phyloP scores from a whole-genome alignment of 352 stramenopile genomes.

The Pythium rhizo-oryzae region DNA sequence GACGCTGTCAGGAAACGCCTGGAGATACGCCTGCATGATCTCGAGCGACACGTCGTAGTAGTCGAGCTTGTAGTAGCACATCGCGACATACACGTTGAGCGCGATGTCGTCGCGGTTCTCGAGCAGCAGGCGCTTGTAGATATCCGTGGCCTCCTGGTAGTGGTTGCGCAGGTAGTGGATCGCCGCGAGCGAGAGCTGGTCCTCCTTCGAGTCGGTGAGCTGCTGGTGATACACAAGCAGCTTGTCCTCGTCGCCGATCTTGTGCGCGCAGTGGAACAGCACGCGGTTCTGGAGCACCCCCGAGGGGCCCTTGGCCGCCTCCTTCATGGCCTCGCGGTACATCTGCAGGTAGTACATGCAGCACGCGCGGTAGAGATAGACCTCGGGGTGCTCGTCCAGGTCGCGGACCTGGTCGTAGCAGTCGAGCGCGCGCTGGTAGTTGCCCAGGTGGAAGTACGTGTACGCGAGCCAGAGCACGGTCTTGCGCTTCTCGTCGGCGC shows the following conservation, averaged over 20 bases:
- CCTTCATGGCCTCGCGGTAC: constrained; percentile 89
- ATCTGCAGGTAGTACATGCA: constrained; percentile 95
- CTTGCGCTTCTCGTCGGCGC: constrained; percentile 54
- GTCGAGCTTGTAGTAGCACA: constrained; percentile 99
- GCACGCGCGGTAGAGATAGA: constrained; percentile 90
- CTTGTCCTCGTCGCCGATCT: constrained; percentile 94
- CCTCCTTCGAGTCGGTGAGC: constrained; percentile 90
- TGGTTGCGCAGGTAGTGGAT: constrained; percentile 96
- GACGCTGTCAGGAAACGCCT: constrained; percentile 89
- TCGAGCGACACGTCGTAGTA: constrained; percentile 98
- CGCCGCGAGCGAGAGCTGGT: constrained; percentile 95
- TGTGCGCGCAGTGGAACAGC: constrained; percentile 95
- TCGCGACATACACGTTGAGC: constrained; percentile 98
- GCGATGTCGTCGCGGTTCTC: constrained; percentile 96
- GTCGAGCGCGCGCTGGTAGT: constrained; percentile 94
- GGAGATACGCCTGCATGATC: constrained; percentile 96
- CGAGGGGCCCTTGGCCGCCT: constrained; percentile 61
- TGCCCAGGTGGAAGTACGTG: constrained; percentile 93
- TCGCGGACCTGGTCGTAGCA: constrained; percentile 87
- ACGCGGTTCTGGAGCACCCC: constrained; percentile 91
- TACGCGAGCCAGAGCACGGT: constrained; percentile 95
- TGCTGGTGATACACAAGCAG: constrained; percentile 95
- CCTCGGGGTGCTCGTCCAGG: constrained; percentile 59
- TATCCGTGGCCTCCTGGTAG: constrained; percentile 95
- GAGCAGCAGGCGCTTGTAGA: constrained; percentile 96